Percentiles rank a stretch among this genome's conserved stretches.
Conservation (phyloP, 805 yeast species). For the Saccharomyces paradoxus region DNA sequence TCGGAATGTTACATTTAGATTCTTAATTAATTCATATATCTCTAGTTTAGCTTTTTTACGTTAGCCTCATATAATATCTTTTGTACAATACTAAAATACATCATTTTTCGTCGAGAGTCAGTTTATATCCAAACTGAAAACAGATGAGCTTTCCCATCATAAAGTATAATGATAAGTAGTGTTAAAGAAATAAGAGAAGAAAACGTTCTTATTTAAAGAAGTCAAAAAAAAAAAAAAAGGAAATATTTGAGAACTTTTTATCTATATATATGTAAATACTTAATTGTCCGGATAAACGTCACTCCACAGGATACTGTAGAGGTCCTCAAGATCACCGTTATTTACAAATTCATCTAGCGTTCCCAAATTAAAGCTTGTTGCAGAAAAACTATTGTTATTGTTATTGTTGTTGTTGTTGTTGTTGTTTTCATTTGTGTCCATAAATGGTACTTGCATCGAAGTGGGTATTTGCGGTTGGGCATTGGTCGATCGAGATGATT, state of each 20-base stretch:
- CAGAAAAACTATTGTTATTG: background rate
- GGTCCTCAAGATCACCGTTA: slow-evolving; percentile 23
- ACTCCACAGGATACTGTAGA: slow-evolving; percentile 26
- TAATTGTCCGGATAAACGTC: slow-evolving; percentile 13
- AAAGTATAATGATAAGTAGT: background rate
- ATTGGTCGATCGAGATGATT: background rate
- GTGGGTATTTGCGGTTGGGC: background rate
- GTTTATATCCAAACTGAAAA: background rate
- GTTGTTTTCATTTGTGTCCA: background rate
- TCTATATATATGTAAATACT: background rate
- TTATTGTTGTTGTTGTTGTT: background rate
- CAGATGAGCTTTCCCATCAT: background rate
- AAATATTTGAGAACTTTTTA: background rate
- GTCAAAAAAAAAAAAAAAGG: background rate
- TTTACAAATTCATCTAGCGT: slow-evolving; percentile 28
- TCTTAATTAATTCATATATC: slow-evolving; percentile 1
- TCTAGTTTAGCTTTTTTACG: background rate
- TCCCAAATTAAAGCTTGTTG: slow-evolving; percentile 19
- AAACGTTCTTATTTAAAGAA: background rate
- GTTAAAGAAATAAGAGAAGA: background rate
- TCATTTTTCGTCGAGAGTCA: background rate
- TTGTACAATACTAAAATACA: background rate
- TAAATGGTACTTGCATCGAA: background rate
- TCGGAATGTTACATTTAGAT: slow-evolving; percentile 47
- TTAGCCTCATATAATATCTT: slow-evolving; percentile 1